Conservation (phyloP, 2,329 filamentous ascomycete genomes). For the Mollisia scopiformis region DNA sequence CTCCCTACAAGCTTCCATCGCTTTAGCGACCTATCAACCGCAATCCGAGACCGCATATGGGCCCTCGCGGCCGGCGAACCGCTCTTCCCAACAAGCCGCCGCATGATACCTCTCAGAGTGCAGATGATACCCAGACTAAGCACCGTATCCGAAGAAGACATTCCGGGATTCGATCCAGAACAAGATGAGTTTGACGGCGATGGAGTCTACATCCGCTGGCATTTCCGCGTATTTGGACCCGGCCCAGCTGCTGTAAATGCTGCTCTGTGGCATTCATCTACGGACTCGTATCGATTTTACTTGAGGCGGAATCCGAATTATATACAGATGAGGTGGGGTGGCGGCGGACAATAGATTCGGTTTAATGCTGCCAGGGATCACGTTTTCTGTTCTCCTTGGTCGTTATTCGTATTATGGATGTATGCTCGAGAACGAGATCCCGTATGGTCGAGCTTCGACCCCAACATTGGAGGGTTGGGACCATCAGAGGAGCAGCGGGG, state of each 20-base stretch:
- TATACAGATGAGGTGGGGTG: neutral
- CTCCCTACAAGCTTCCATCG: neutral
- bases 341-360: neutral
- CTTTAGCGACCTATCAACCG: neutral
- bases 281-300: neutral
- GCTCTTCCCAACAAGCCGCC: neutral
- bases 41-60: neutral
- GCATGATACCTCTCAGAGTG: neutral
- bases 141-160: neutral
- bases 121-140: neutral
- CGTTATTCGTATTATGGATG: neutral
- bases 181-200: too few relatives aligned
- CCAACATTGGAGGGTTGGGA: neutral
- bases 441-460: neutral
- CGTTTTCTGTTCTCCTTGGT: neutral
- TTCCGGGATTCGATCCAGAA: neutral
- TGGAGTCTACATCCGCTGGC: neutral
- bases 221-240: neutral
- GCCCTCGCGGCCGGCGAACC: neutral
- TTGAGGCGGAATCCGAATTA: neutral
- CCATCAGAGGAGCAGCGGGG: neutral
- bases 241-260: neutral
- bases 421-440: neutral
- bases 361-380: neutral
- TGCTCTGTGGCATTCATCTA: neutral